Evolutionary conservation across 2,329 filamentous ascomycete genomes (phyloP).

Genomic region (Sclerotinia borealis): DNA sequence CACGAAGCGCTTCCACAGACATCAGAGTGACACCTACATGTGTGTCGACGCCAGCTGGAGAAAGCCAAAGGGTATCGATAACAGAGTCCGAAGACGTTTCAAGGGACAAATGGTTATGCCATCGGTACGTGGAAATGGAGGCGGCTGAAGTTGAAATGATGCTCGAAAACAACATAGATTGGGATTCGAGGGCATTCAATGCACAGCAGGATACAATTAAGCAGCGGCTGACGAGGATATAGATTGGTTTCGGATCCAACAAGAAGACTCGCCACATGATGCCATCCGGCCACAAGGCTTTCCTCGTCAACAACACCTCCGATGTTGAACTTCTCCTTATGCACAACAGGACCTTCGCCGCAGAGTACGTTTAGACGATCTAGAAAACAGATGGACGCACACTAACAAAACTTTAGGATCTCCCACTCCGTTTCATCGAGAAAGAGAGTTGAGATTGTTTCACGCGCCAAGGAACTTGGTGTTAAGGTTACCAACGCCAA

Average conservation of each 20-base stretch:
- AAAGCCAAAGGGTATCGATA: constrained; percentile 99
- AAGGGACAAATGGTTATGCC: constrained; percentile 94
- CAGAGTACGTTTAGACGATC: constrained; percentile 66
- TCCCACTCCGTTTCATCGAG: constrained; percentile 95
- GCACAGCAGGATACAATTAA: background rate
- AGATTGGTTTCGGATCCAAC: constrained; percentile 99
- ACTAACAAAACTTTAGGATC: constrained; percentile 57
- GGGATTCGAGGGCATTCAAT: constrained; percentile 9
- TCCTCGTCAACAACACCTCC: constrained; percentile 94
- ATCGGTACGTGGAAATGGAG: constrained; percentile 66
- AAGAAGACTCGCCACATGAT: constrained; percentile 99
- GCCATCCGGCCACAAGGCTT: constrained; percentile 98
- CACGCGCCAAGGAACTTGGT: constrained; percentile 93
- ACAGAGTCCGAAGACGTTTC: constrained; percentile 94
- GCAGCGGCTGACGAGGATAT: constrained; percentile 27
- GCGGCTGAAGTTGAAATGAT: background rate
- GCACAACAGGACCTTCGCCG: constrained; percentile 99
- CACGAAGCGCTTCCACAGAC: constrained; percentile 91
- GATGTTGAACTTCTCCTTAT: constrained; percentile 98
- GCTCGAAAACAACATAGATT: background rate
- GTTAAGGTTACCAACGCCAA: constrained; percentile 99
- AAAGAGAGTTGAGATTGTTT: constrained; percentile 97
- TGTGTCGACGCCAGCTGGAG: constrained; percentile 87
- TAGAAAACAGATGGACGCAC: background rate
- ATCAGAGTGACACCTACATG: constrained; percentile 97